Evolutionary conservation across 169 alveolate genomes (phyloP), one percentile per base, ranked within the genome.

Genomic region (Amoebophrya sp.): DNA sequence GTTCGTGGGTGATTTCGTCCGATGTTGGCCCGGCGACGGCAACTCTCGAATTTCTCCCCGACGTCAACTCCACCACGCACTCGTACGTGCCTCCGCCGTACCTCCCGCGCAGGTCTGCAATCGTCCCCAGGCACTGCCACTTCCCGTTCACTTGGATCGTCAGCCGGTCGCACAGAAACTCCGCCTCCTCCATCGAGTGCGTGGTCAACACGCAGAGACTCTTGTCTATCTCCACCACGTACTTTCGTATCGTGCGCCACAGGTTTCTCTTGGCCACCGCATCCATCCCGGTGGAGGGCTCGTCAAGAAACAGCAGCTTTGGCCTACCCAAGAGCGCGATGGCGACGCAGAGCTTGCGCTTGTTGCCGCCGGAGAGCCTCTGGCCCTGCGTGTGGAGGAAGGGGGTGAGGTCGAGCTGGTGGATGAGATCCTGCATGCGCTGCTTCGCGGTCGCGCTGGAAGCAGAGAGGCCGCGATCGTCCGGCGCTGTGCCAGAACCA

Each of bases 131-230:
- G 23, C 78, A 58, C 78, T 29, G 78, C 78, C 78, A 58, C 34
- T 29, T 13, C 5, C 78, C 78, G 29, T 16, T 29, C 92, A 88
- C 90, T n/a, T 88, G 90, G 15, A 96, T 96, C 18, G 97, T 98
- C 39, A 96, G 94, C 92, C 98, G 93, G 69, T 94, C 94, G 69
- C 98, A 95, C 29, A 96, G 94, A 0, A 95, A 96, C 94, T 96
- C 98, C 29, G 98, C 98, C 92, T 96, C 98, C 93, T 96, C 97
- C 98, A 96, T 96, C 78, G 97, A 95, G 91, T 96, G 98, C 67
- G 98, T 96, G 0, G 98, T 95, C 58, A 96, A 94, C n/a, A 96
- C 95, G 45, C 45, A 45, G 23, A 88, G 39, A 41, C 70, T 88
- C 23, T 41, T 4, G 70, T 58, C 70, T 13, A 29, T 0, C 7